These are phyloP conservation scores for Trichoderma citrinoviride DNA, from an alignment of 2,329 filamentous ascomycete genomes.

Conservation along the genomic window DNA sequence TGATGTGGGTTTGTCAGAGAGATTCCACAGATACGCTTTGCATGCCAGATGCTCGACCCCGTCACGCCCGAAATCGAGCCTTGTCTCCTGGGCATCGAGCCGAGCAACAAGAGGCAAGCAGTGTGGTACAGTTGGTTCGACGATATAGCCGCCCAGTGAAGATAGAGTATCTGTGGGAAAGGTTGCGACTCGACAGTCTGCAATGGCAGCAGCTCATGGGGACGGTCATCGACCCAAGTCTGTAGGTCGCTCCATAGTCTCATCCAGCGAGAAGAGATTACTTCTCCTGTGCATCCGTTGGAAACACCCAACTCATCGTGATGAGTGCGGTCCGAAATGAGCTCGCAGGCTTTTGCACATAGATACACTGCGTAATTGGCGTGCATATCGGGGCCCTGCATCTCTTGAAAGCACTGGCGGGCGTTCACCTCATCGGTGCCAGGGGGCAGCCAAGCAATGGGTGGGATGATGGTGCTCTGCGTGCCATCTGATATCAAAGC, in stretches of 20 bases:
- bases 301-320: conserved; percentile 47
- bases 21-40: conserved; percentile 26
- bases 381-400: conserved; percentile 49
- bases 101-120: conserved; percentile 51
- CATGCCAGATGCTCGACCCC: conserved; percentile 52
- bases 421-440: background rate
- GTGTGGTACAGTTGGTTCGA: conserved; percentile 58
- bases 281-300: conserved; percentile 42
- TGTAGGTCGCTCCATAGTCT: conserved; percentile 50
- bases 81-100: conserved; percentile 30
- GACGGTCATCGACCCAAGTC: conserved; percentile 47
- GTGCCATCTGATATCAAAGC: conserved; percentile 8
- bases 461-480: conserved; percentile 3
- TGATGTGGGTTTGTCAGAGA: conserved; percentile 51
- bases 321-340: conserved; percentile 49
- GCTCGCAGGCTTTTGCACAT: conserved; percentile 49
- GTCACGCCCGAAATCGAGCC: background rate
- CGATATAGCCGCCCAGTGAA: conserved; percentile 54
- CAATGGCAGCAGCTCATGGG: conserved; percentile 46
- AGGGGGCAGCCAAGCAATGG: conserved; percentile 1
- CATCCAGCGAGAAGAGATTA: conserved; percentile 46
- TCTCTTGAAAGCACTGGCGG: background rate
- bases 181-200: conserved; percentile 42
- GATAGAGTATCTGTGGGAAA: conserved; percentile 53
- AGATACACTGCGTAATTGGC: conserved; percentile 60